These are phyloP conservation scores for Copromyces sp. DNA, from an alignment of 495 filamentous ascomycete genomes.

Conservation along the genomic window DNA sequence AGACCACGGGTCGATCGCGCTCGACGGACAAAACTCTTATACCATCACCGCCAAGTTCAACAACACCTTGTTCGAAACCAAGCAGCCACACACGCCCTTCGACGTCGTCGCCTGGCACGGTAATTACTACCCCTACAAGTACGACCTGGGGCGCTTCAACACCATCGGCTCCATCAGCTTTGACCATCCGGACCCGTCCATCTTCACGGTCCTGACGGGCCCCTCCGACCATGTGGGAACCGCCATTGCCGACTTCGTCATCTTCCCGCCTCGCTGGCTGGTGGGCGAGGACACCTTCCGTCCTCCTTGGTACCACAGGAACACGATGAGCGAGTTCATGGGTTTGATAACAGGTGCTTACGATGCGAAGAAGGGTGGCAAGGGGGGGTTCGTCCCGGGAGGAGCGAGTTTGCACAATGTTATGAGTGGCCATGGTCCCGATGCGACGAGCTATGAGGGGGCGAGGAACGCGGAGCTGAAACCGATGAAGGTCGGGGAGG, in stretches of 20 bases:
- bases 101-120: conserved; percentile 82
- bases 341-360: conserved; percentile 60
- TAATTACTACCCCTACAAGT: conserved; percentile 76
- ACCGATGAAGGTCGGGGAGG: conserved; percentile 44
- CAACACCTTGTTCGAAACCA: conserved; percentile 63
- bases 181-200: conserved; percentile 76
- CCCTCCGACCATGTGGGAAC: conserved; percentile 53
- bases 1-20: conserved; percentile 30
- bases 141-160: conserved; percentile 74
- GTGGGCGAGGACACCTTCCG: conserved; percentile 71
- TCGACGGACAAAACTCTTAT: conserved; percentile 38
- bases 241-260: conserved; percentile 71
- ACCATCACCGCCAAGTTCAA: conserved; percentile 68
- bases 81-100: conserved; percentile 66
- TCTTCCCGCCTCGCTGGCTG: conserved; percentile 75
- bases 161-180: conserved; percentile 62
- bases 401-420: conserved; percentile 49
- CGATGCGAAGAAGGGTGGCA: conserved; percentile 39
- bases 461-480: conserved; percentile 45
- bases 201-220: conserved; percentile 73
- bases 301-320: conserved; percentile 77
- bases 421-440: conserved; percentile 50
- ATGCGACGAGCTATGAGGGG: conserved; percentile 55
- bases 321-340: conserved; percentile 81
- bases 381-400: conserved; percentile 48